These are phyloP conservation scores for Afroboletus lepidellus DNA, from an alignment of 1,284 basidiomycete genomes.

Conservation along the genomic window DNA sequence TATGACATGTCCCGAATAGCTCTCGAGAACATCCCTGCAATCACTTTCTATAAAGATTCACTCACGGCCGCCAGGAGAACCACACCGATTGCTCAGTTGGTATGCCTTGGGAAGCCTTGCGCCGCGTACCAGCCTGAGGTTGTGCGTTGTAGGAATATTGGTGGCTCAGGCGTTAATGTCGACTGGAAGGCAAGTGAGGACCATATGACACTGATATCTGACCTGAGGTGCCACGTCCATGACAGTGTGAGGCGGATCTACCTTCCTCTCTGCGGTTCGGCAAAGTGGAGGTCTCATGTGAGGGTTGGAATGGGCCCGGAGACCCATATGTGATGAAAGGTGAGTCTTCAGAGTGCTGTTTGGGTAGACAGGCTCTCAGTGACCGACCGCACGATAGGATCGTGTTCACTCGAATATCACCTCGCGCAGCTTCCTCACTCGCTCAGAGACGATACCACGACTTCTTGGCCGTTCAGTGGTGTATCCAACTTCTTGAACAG, in stretches of 20 bases:
- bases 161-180: constrained; percentile 70
- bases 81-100: constrained; percentile 71
- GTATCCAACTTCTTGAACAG: constrained; percentile 20
- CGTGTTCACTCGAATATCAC: constrained; percentile 79
- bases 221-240: constrained; percentile 14
- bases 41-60: constrained; percentile 77
- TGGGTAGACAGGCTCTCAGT: background rate
- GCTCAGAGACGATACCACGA: constrained; percentile 37
- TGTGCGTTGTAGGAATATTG: constrained; percentile 81
- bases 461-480: constrained; percentile 16
- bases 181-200: constrained; percentile 74
- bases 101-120: constrained; percentile 80
- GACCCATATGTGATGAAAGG: constrained; percentile 86
- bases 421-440: constrained; percentile 63
- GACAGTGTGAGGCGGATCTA: constrained; percentile 85
- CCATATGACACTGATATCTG: constrained; percentile 1
- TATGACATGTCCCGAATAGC: constrained; percentile 61
- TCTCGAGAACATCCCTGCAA: constrained; percentile 65
- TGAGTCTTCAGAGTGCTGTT: constrained; percentile 31
- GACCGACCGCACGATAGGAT: constrained; percentile 54
- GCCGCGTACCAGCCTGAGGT: constrained; percentile 76
- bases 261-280: constrained; percentile 81
- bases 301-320: constrained; percentile 80
- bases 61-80: constrained; percentile 68
- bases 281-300: constrained; percentile 80